These are phyloP conservation scores for Fusarium haematococcum DNA, from an alignment of 2,329 filamentous ascomycete species.

Conservation along the genomic window DNA sequence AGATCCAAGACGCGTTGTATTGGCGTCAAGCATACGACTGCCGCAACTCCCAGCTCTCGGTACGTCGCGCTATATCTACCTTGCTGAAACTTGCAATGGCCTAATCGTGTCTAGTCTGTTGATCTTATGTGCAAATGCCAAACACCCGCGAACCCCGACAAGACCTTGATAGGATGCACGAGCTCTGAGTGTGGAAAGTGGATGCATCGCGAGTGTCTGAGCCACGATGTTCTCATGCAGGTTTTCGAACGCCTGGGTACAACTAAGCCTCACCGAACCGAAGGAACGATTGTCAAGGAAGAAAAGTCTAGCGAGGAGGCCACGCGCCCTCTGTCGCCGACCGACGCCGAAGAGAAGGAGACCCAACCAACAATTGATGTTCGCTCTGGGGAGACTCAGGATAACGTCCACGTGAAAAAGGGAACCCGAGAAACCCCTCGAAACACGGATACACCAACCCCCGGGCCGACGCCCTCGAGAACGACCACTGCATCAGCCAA, in stretches of 20 bases:
- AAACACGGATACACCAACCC: slow-evolving; percentile 48
- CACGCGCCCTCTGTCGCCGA: slow-evolving; percentile 62
- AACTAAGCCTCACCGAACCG: slow-evolving; percentile 61
- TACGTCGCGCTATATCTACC: slow-evolving; percentile 51
- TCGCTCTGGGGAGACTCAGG: slow-evolving; percentile 58
- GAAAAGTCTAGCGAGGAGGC: slow-evolving; percentile 50
- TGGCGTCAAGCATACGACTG: slow-evolving; percentile 74
- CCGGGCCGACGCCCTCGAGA: slow-evolving; percentile 45
- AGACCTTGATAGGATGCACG: slow-evolving; percentile 68
- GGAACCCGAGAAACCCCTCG: slow-evolving; percentile 45
- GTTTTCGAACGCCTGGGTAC: slow-evolving; percentile 63
- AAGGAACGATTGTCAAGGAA: slow-evolving; percentile 54
- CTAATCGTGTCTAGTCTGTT: slow-evolving; percentile 58
- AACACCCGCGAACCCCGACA: slow-evolving; percentile 72
- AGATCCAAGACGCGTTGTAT: slow-evolving; percentile 69
- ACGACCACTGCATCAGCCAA: slow-evolving; percentile 41
- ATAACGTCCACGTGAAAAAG: slow-evolving; percentile 54
- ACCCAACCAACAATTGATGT: slow-evolving; percentile 66
- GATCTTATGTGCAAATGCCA: slow-evolving; percentile 69
- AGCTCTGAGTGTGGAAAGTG: slow-evolving; percentile 67
- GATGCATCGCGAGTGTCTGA: slow-evolving; percentile 74
- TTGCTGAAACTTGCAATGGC: not conserved
- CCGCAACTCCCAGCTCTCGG: slow-evolving; percentile 67
- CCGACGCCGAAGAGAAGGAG: slow-evolving; percentile 62
- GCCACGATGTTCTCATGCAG: slow-evolving; percentile 63